phyloP scores from a whole-genome alignment of 257 asterid species.

The Lantana camara region DNA sequence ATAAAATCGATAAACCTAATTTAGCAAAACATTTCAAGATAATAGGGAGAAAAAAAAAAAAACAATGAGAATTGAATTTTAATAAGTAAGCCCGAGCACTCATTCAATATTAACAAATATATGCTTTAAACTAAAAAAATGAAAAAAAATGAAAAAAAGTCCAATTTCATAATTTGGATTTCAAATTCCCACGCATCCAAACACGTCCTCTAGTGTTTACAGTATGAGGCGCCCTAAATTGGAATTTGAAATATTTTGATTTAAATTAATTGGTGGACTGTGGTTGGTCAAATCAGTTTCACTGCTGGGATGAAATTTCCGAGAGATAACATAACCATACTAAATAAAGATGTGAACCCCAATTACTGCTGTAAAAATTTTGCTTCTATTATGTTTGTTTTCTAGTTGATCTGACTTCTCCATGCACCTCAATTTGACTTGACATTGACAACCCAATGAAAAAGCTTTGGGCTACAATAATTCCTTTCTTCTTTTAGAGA shows the following conservation, averaged over 20 bases:
- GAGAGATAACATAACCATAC: background rate
- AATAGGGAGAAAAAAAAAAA: too few species aligned
- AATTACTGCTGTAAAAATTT: background rate
- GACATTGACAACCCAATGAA: background rate
- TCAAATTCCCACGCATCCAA: constrained; percentile 1
- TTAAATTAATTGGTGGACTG: constrained; percentile 18
- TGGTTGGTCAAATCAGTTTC: background rate
- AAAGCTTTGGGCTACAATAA: background rate
- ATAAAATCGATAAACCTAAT: too few species aligned
- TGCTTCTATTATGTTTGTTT: background rate
- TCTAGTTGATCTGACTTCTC: background rate
- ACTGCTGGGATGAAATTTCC: constrained; percentile 12
- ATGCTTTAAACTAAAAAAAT: too few species aligned
- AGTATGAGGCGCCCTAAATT: constrained; percentile 29
- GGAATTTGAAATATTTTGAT: constrained; percentile 23
- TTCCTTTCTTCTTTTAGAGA: background rate
- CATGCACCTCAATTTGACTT: background rate
- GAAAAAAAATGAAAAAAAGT: too few species aligned
- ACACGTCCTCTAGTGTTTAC: constrained; percentile 7
- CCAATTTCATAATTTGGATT: background rate
- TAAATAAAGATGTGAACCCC: background rate
- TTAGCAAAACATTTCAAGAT: too few species aligned
- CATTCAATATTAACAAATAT: too few species aligned
- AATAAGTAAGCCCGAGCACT: too few species aligned
- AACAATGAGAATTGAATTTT: too few species aligned